A percentile compares a stretch with the other conserved stretches of the same genome.
These are phyloP conservation scores for Ophiocordyceps camponoti-leonardi DNA, from an alignment of 2,329 filamentous ascomycete species.

Conservation along the genomic window DNA sequence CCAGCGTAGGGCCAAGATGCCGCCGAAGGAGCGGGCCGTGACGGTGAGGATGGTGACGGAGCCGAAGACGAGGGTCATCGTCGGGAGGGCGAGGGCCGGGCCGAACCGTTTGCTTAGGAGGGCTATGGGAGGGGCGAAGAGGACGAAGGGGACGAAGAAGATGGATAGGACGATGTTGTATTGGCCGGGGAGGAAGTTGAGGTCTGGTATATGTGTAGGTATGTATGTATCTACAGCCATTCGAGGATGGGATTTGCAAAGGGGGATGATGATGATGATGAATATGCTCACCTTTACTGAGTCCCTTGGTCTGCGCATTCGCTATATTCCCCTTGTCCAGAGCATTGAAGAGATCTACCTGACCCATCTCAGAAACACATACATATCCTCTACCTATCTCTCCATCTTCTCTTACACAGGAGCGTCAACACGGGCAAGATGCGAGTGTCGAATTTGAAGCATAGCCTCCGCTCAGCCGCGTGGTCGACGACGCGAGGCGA, in stretches of 20 bases:
- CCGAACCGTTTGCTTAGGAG: conserved; percentile 58
- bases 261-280: too few relatives aligned
- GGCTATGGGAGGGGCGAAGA: conserved; percentile 40
- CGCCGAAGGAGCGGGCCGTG: conserved; percentile 28
- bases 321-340: conserved; percentile 25
- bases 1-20: conserved; percentile 30
- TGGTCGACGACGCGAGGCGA: conserved; percentile 13
- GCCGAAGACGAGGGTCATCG: conserved; percentile 59
- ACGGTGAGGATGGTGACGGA: conserved; percentile 43
- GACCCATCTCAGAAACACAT: background rate
- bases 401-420: conserved; percentile 29
- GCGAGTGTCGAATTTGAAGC: conserved; percentile 36
- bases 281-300: conserved; percentile 17
- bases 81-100: conserved; percentile 46
- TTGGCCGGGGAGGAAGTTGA: conserved; percentile 38
- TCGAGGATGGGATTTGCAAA: background rate
- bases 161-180: conserved; percentile 57
- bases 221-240: background rate
- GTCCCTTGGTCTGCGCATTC: conserved; percentile 38
- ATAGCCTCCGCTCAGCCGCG: conserved; percentile 30
- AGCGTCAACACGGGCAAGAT: conserved; percentile 34
- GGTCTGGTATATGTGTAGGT: conserved; percentile 11
- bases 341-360: conserved; percentile 26
- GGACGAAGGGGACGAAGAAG: conserved; percentile 61
- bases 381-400: too few relatives aligned